A percentile compares a stretch with the other conserved stretches of the same genome.
phyloP scores from a whole-genome alignment of 768 basidiomycete genomes.

The Epithele typhae region DNA sequence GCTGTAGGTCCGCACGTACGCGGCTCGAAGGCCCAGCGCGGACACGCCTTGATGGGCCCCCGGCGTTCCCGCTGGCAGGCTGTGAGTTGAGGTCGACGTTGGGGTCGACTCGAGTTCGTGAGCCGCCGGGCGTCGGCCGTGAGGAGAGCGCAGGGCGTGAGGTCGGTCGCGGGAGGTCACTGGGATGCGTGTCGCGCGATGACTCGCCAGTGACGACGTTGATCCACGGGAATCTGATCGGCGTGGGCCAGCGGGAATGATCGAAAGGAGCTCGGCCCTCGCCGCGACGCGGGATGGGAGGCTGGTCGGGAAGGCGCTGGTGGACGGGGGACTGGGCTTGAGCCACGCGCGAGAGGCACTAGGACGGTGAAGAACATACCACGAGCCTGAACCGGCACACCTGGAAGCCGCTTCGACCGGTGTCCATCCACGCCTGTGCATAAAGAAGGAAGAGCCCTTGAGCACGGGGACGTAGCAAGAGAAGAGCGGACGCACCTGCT shows the following conservation, averaged over 20 bases:
- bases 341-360: no score
- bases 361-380: slow-evolving; percentile 3
- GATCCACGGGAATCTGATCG: slow-evolving; percentile 1
- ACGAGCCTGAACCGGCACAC: slow-evolving; percentile 16
- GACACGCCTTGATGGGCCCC: no score
- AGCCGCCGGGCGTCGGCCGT: no score
- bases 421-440: slow-evolving; percentile 17
- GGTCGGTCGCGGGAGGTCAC: no score
- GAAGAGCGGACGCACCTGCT: slow-evolving; percentile 1
- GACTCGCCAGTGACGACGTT: no score
- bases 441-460: not conserved
- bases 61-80: no score
- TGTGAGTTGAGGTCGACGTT: no score
- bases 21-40: no score
- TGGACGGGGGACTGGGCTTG: not conserved
- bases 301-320: slow-evolving; percentile 11
- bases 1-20: no score
- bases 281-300: slow-evolving; percentile 6
- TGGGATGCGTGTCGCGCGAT: no score
- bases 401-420: slow-evolving; percentile 11
- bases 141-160: no score
- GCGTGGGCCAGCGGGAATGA: slow-evolving; percentile 1
- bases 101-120: no score
- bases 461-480: not conserved
- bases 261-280: not conserved